Evolutionary conservation across 2,329 filamentous ascomycete genomes (phyloP).

Genomic region (Ophiostoma perfectum): DNA sequence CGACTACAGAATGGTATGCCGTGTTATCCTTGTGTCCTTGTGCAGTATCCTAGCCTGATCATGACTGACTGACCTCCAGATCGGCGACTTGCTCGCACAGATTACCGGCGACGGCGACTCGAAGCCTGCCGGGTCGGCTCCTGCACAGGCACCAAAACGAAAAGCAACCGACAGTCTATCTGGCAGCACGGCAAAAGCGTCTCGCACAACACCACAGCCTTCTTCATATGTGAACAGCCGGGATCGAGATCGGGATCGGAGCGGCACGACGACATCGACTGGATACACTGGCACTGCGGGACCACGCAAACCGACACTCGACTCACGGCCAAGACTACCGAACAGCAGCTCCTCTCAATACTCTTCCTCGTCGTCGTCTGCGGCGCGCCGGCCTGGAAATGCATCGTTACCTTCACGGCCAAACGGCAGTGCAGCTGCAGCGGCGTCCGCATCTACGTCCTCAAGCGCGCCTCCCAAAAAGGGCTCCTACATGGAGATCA

Average conservation of each 20-base stretch:
- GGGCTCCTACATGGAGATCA: slow-evolving; percentile 67
- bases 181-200: slow-evolving; percentile 39
- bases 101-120: slow-evolving; percentile 50
- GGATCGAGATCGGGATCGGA: slow-evolving; percentile 21
- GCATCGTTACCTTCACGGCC: background rate
- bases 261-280: slow-evolving; percentile 1
- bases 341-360: background rate
- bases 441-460: background rate
- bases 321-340: background rate
- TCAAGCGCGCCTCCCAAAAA: slow-evolving; percentile 54
- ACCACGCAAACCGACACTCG: slow-evolving; percentile 15
- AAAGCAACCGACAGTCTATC: slow-evolving; percentile 51
- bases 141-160: slow-evolving; percentile 44
- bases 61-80: slow-evolving; percentile 34
- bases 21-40: too few species aligned
- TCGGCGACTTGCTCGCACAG: slow-evolving; percentile 55
- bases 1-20: slow-evolving; percentile 18
- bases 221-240: background rate
- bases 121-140: slow-evolving; percentile 31
- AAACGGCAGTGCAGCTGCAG: background rate
- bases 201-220: slow-evolving; percentile 32
- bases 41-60: background rate
- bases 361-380: slow-evolving; percentile 15
- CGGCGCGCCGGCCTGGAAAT: slow-evolving; percentile 11
- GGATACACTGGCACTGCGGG: slow-evolving; percentile 16